Base-by-base conservation (phyloP, 2,329 filamentous ascomycete species). In the Chaetomiaceae sp. region DNA sequence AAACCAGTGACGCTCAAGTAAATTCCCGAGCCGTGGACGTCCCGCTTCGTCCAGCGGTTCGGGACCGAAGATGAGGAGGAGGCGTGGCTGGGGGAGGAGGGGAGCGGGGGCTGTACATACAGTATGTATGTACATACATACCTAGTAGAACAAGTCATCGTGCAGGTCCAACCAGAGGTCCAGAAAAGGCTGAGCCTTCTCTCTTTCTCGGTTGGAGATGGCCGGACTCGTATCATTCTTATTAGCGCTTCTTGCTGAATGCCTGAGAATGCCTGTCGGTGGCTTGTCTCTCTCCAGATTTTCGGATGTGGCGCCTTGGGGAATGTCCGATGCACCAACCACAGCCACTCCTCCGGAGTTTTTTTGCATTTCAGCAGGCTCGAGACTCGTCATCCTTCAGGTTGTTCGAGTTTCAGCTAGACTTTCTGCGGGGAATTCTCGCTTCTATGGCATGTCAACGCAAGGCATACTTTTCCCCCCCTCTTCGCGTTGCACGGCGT, bases 301-400 rank as follows among this genome's bases (percentile, higher is more conserved):
- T 29, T 47, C 48, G 55, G 51, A 41, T 29, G 51, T 51, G 41
- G 51, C 27, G 37, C 5, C 33, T 57, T 64, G 62, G 62, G 63
- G 63, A 61, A 64, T 57, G 61, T 63, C 63, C 63, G 63, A 55
- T 16, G 50, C 43, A 38, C 56, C 56, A 61, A 61, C 54, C 56
- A 48, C 33, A 30, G 40, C 6, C 25, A 9, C 3, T 2, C 11
- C 21, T 37, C 37, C 29, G 43, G 30, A 29, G 14, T 32, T 29
- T 52, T 30, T 16, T 16, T 18, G 16, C 40, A n/a, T 27, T 33
- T 32, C 5, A 29, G 33, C 13, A 29, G 21, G 42, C 30, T n/a
- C 29, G 20, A 44, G 40, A 25, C 14, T 47, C 32, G 37, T 46
- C 20, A 21, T 20, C 32, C 29, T 2, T 16, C 16, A 14, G 2